Base-by-base conservation (phyloP, 495 filamentous ascomycete species). In the Hypomontagnella monticulosa region DNA sequence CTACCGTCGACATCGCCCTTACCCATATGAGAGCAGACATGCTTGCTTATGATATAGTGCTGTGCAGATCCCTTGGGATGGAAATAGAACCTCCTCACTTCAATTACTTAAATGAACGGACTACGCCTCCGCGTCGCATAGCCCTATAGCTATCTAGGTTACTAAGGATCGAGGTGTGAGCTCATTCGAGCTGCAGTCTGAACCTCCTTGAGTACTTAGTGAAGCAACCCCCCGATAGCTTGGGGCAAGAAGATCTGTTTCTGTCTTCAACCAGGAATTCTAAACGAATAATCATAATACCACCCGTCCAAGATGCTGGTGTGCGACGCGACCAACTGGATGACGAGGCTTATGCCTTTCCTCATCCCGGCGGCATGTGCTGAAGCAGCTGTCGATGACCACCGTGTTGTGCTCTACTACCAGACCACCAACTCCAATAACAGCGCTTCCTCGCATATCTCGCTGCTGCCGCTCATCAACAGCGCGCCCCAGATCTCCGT, bases 391-490 rank as follows among this genome's bases (percentile, higher is more conserved):
- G 57, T 55, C 15, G 37, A 69, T 34, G 71, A 73, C 50, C 71
- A 73, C 38, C 76, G 79, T 9, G 75, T 81, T 10, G 82, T 93
- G 33, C 68, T 86, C 57, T 93, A 93, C 77, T 88, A 91, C 73
- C 91, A 93, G 78, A 93, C 90, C 4, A 84, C 83, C 16, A 82
- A 87, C 59, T 81, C 80, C 38, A 84, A 87, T 62, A 71, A 71
- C 53, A 73, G 82, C 53, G 71, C 77, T 7, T 82, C 81, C 44
- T 75, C 79, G 20, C 88, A 88, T 67, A 85, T 93, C 62, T 91
- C 91, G 12, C 79, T 93, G 69, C 83, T 92, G 2, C 91, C 91
- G 0, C 83, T 96, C 51, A 65, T 93, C 67, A 81, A 86, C 2
- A 81, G 83, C 18, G 68, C 67, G 3, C 74, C 86, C 42, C 62